Percentiles rank a stretch among this genome's conserved stretches.
Conservation (phyloP, 495 filamentous ascomycete species). For the Penicillium mononematosum region DNA sequence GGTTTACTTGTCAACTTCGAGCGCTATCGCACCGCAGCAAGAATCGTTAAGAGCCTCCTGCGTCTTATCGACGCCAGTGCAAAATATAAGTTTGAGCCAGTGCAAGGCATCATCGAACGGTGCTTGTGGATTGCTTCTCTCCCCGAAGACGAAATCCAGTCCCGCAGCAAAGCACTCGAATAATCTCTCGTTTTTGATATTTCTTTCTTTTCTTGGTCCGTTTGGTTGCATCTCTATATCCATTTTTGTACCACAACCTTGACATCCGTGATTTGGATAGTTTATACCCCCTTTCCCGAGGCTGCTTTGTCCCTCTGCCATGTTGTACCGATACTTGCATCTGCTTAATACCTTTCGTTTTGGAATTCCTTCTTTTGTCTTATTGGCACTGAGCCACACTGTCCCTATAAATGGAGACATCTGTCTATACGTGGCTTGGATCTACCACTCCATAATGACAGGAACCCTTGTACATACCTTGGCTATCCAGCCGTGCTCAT, state of each 20-base stretch:
- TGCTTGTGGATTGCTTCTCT: slow-evolving; percentile 95
- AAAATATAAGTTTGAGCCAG: slow-evolving; percentile 79
- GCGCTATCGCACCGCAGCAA: slow-evolving; percentile 81
- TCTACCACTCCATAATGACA: neutral
- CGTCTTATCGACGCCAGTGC: slow-evolving; percentile 89
- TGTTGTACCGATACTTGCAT: slow-evolving; percentile 22
- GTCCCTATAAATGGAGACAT: neutral
- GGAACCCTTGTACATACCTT: neutral
- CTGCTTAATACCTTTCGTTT: slow-evolving; percentile 7
- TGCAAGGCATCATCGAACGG: slow-evolving; percentile 82
- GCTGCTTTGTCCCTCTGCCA: slow-evolving; percentile 7
- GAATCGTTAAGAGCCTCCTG: slow-evolving; percentile 90
- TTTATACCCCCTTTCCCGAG: slow-evolving; percentile 11
- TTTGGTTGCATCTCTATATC: slow-evolving; percentile 10
- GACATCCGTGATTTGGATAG: slow-evolving; percentile 1
- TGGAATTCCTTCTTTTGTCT: slow-evolving; percentile 1
- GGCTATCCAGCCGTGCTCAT: neutral
- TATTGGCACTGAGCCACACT: neutral
- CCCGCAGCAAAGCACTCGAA: slow-evolving; percentile 55
- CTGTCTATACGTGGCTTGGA: neutral
- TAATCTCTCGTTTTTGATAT: slow-evolving; percentile 22
- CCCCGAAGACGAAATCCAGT: slow-evolving; percentile 76
- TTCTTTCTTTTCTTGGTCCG: slow-evolving; percentile 1
- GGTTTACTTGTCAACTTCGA: slow-evolving; percentile 93
- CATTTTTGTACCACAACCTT: slow-evolving; percentile 8